A percentile compares a stretch with the other conserved stretches of the same genome.
phyloP scores from a whole-genome alignment of 805 yeast species.

The Candida vaughaniae region DNA sequence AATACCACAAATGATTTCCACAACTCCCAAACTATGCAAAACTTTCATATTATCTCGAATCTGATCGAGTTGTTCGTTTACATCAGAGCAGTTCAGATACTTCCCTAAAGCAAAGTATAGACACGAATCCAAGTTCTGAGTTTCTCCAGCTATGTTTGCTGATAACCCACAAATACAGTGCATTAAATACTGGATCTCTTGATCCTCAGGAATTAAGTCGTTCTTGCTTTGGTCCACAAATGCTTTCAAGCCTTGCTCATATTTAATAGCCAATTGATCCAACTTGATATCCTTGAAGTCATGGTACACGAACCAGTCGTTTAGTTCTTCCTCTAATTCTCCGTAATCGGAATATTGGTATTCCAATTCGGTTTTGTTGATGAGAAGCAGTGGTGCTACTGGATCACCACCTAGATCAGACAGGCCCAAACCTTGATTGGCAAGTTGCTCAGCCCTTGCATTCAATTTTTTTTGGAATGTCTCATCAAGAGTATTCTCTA shows the following conservation, averaged over 20 bases:
- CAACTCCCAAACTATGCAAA: slow-evolving; percentile 9
- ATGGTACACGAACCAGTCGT: slow-evolving; percentile 38
- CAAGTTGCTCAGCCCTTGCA: slow-evolving; percentile 41
- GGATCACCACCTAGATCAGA: background rate
- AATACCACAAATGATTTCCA: background rate
- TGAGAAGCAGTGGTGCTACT: slow-evolving; percentile 23
- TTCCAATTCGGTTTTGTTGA: slow-evolving; percentile 29
- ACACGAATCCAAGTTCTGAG: slow-evolving; percentile 14
- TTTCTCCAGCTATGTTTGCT: background rate
- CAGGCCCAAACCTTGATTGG: slow-evolving; percentile 9
- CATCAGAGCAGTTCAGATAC: slow-evolving; percentile 13
- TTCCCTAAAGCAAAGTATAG: slow-evolving; percentile 28
- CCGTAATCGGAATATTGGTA: slow-evolving; percentile 30
- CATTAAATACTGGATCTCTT: background rate
- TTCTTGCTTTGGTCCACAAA: background rate
- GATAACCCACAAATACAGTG: background rate
- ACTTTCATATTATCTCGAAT: slow-evolving; percentile 13
- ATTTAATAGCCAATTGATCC: slow-evolving; percentile 2
- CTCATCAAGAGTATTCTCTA: slow-evolving; percentile 34
- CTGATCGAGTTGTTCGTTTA: slow-evolving; percentile 16
- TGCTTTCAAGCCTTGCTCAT: background rate
- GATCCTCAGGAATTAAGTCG: background rate
- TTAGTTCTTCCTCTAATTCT: slow-evolving; percentile 26
- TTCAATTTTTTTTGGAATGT: slow-evolving; percentile 43
- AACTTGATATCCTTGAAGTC: slow-evolving; percentile 22